Percentiles rank a stretch among this genome's conserved stretches.
Conservation (phyloP, 495 filamentous ascomycete genomes). For the Daldinia concentrica region DNA sequence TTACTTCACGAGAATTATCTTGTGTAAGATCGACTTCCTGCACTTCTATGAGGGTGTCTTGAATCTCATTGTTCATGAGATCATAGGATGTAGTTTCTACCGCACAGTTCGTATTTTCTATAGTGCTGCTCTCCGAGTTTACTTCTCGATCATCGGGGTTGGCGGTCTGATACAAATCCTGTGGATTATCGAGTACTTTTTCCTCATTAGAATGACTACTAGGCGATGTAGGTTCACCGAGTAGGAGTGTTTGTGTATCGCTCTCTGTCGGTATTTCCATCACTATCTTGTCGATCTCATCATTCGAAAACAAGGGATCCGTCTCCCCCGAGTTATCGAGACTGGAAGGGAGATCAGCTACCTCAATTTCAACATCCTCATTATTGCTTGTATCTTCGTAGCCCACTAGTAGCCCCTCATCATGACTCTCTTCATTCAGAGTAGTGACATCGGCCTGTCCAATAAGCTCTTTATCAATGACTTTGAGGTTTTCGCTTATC, state of each 20-base stretch:
- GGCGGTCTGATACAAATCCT: neutral
- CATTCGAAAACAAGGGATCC: slow-evolving; percentile 8
- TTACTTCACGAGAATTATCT: neutral
- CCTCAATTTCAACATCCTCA: neutral
- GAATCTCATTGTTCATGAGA: neutral
- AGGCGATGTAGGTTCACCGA: neutral
- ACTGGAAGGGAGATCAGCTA: neutral
- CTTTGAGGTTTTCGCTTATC: neutral
- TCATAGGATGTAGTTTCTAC: neutral
- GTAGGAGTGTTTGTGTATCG: neutral
- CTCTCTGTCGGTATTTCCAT: neutral
- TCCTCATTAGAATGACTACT: neutral
- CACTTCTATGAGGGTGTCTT: neutral
- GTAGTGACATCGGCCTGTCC: neutral
- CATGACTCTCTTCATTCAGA: slow-evolving; percentile 7
- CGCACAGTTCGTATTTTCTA: neutral
- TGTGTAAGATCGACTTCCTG: neutral
- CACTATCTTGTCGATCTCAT: slow-evolving; percentile 1
- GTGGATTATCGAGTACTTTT: neutral
- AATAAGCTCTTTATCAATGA: neutral
- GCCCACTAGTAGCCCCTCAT: neutral
- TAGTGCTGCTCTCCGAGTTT: neutral
- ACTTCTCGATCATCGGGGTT: neutral
- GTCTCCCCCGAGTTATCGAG: slow-evolving; percentile 8
- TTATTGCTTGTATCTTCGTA: neutral